Conservation (phyloP, 2,329 filamentous ascomycete genomes). For the Penicillium sp. region DNA sequence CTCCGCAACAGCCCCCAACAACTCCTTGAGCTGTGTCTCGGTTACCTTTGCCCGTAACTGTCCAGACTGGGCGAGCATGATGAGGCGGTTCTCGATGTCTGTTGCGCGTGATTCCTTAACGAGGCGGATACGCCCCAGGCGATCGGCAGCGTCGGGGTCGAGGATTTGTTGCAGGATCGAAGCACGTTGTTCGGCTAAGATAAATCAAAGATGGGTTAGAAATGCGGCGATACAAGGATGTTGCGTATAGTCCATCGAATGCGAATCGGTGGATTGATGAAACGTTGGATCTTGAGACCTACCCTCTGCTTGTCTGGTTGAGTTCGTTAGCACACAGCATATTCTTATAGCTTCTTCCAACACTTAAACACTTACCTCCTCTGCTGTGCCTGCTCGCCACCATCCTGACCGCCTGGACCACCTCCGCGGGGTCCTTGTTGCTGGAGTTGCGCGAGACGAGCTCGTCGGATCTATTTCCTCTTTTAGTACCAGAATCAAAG, state of each 20-base stretch:
- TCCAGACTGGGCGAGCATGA: constrained; percentile 83
- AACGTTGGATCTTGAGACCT: constrained; percentile 12
- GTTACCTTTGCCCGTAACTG: constrained; percentile 86
- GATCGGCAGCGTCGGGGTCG: constrained; percentile 87
- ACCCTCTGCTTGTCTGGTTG: constrained; percentile 35
- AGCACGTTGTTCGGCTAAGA: constrained; percentile 34
- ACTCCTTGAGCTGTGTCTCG: constrained; percentile 88
- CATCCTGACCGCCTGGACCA: constrained; percentile 49
- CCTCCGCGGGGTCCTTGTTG: constrained; percentile 55
- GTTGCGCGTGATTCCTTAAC: constrained; percentile 89
- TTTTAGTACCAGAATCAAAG: constrained; percentile 1
- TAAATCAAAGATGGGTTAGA: constrained; percentile 5
- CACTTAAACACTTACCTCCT: constrained; percentile 58
- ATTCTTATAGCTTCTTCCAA: background rate
- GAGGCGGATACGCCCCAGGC: constrained; percentile 87
- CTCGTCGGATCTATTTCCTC: constrained; percentile 71
- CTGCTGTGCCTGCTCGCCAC: constrained; percentile 58
- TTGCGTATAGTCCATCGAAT: background rate
- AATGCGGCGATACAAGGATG: background rate
- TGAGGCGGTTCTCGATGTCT: constrained; percentile 88
- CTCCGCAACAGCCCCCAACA: constrained; percentile 80
- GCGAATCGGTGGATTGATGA: background rate
- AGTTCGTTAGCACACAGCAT: background rate
- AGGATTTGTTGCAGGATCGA: constrained; percentile 86
- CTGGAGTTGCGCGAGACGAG: constrained; percentile 90